Base-by-base conservation (phyloP, 169 alveolate species). In the Plasmodium adleri region DNA sequence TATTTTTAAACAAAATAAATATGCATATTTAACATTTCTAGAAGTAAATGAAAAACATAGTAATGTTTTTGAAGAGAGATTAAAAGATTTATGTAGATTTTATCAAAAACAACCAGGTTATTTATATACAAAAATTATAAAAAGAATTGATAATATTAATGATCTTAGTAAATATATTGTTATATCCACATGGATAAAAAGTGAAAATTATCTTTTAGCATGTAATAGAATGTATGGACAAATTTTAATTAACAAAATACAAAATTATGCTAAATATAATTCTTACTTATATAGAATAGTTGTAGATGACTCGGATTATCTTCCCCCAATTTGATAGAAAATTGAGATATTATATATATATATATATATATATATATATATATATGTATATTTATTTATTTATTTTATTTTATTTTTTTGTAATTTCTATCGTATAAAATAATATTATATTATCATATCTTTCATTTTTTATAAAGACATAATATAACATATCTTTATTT, bases 61-160 rank as follows among this genome's bases (percentile, higher is more conserved):
- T 73, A 63, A 66, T 50, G 75, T 78, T 58, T 93, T 93, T 60
- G 96, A 93, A 88, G 93, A 92, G 54, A 86, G 88, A 59, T 72
- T 93, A n/a, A 92, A 89, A 63, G 92, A 94, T 59, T 72, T 93
- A 17, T 92, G 95, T 17, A 88, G 96, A 10, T 93, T 90, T 75
- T 87, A 90, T 45, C 96, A 93, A 64, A 93, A 93, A 45, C 94
- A 93, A 83, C 90, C 88, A 68, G 96, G 96, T 89, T 62, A 76
- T 20, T 76, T 86, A 47, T 90, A 74, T 49, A 74, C 76, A 20
- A 62, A 64, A 80, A 63, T 75, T 52, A 45, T 68, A 67, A 66
- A 74, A 49, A 66, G 86, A 71, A 67, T 67, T 50, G 54, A 83
- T 49, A 63, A 60, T 28, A 1, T 83, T 32, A 62, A 76, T 17